Evolutionary conservation across 495 filamentous ascomycete genomes (phyloP).

Genomic region (Chaetomium cochliodes): DNA sequence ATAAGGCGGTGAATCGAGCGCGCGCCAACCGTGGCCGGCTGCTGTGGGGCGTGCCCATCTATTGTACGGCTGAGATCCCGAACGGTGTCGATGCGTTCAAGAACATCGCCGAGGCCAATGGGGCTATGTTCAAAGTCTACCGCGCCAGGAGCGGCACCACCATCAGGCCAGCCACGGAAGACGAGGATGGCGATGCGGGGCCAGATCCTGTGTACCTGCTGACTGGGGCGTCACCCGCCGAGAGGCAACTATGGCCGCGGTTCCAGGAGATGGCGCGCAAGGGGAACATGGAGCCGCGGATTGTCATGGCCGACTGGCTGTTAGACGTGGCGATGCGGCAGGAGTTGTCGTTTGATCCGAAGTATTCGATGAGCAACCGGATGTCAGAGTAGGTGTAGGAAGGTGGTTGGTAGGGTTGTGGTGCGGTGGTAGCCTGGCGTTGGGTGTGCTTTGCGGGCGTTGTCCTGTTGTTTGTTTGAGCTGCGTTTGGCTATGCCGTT

Average conservation of each 20-base stretch:
- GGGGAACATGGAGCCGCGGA: slow-evolving; percentile 67
- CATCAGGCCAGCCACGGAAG: slow-evolving; percentile 55
- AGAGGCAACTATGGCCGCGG: slow-evolving; percentile 72
- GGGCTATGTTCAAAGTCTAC: slow-evolving; percentile 77
- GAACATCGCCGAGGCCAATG: slow-evolving; percentile 82
- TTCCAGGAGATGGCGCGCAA: slow-evolving; percentile 75
- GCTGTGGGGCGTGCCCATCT: slow-evolving; percentile 69
- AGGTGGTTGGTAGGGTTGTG: background rate
- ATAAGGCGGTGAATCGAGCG: slow-evolving; percentile 63
- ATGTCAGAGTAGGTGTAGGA: background rate
- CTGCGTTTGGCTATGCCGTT: background rate
- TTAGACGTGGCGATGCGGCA: slow-evolving; percentile 87
- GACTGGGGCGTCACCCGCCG: slow-evolving; percentile 59
- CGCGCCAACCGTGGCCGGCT: slow-evolving; percentile 72
- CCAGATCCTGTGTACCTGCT: slow-evolving; percentile 77
- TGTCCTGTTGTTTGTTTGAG: background rate
- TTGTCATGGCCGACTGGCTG: slow-evolving; percentile 86
- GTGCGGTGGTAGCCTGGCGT: slow-evolving; percentile 1
- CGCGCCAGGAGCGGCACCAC: slow-evolving; percentile 63
- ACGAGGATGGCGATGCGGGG: slow-evolving; percentile 54
- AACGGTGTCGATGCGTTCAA: slow-evolving; percentile 82
- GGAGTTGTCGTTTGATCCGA: slow-evolving; percentile 60
- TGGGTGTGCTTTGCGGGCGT: slow-evolving; percentile 2
- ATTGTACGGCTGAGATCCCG: slow-evolving; percentile 71
- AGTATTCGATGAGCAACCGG: slow-evolving; percentile 48